Conservation (phyloP, 805 yeast genomes). For the Myxozyma sirexii region DNA sequence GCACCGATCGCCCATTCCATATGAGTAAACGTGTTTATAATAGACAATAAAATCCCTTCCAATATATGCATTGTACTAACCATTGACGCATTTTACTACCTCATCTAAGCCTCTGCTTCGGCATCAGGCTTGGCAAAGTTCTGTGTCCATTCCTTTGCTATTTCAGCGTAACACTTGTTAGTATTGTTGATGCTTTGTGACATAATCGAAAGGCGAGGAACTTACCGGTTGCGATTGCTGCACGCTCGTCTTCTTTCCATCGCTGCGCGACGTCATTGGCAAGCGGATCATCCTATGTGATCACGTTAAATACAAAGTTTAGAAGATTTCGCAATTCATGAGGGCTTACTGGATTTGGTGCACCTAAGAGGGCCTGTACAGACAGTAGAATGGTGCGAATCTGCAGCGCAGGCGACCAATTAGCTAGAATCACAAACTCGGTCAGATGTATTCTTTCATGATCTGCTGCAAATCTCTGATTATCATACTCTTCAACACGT, state of each 20-base stretch:
- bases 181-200: not conserved
- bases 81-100: not conserved
- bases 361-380: slow-evolving; percentile 89
- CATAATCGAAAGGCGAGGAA: slow-evolving; percentile 23
- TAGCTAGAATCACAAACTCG: slow-evolving; percentile 56
- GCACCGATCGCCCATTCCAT: not conserved
- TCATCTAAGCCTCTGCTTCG: not conserved
- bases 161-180: not conserved
- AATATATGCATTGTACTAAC: not conserved
- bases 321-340: not conserved
- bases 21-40: not conserved
- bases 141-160: slow-evolving; percentile 62
- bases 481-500: slow-evolving; percentile 74
- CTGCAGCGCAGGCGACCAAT: slow-evolving; percentile 98
- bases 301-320: not conserved
- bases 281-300: slow-evolving; percentile 74
- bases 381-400: slow-evolving; percentile 89
- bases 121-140: slow-evolving; percentile 51
- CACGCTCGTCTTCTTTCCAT: slow-evolving; percentile 84
- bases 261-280: slow-evolving; percentile 98
- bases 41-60: too few species aligned
- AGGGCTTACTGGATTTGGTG: slow-evolving; percentile 73
- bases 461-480: too few species aligned
- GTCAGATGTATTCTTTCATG: too few species aligned
- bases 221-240: slow-evolving; percentile 77